Evolutionary conservation across 1,284 basidiomycete genomes (phyloP), one percentile per base, ranked within the genome.

Genomic region (Ustilago vetiveriae): DNA sequence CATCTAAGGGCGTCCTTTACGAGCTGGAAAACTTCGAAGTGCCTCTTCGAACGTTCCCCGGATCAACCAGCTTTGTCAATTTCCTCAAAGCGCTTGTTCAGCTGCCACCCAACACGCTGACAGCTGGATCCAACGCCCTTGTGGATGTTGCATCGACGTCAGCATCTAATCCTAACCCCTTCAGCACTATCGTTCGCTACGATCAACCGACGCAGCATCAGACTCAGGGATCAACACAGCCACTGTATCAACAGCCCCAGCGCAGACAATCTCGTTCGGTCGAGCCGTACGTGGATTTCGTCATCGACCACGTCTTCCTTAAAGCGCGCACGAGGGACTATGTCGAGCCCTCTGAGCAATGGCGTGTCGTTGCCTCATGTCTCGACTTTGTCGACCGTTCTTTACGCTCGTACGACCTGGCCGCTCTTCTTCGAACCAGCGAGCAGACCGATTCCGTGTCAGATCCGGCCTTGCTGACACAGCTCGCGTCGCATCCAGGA

Each of bases 1-100:
- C 53, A 2, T 51, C 60, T 43, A 64, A 62, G 11, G 73, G 70
- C 23, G 84, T 21, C 83, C 51, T 56, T 29, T 74, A 59, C 65
- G 92, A 95, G 79, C 82, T 96, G 44, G 92, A 94, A 71, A 89
- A 92, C 73, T 88, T 93, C 45, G 94, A 98, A 83, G 85, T 90
- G 11, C 85, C 87, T 5, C 88, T 90, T 75, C 87, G 88, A 77
- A 80, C 89, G 46, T 98, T 94, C 81, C 92, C 93, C 0, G 87
- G 91, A 6, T 94, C 93, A 0, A 89, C 92, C 11, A 90, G 92
- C 0, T 95, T 97, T 84, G 84, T 97, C 50, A 87, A 87, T 59
- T 87, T 98, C 52, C 87, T 98, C 53, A 87, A 87, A 54, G 89
- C 90, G 0, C 86, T 98, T 16, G 57, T 79, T 4, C 63, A 63